Evolutionary conservation across 2,329 filamentous ascomycete genomes (phyloP).

Genomic region (Cladophialophora yegresii): DNA sequence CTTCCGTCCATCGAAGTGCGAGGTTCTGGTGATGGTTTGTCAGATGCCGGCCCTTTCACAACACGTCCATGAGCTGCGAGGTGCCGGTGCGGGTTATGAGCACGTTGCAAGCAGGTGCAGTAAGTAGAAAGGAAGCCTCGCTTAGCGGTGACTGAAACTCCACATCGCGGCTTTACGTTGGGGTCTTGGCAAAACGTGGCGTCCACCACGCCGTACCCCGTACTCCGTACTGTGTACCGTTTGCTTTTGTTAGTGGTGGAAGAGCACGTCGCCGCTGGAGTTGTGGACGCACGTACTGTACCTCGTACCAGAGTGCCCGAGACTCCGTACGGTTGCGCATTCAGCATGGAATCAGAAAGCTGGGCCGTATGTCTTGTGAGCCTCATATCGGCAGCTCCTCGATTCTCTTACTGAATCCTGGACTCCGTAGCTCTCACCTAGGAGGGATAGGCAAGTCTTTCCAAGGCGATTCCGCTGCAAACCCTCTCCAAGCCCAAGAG

Average conservation of each 20-base stretch:
- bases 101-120: background rate
- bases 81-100: background rate
- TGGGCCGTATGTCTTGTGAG: background rate
- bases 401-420: too few species aligned
- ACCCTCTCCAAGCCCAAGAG: constrained; percentile 78
- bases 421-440: constrained; percentile 20
- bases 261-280: background rate
- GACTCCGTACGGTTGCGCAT: background rate
- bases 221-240: too few species aligned
- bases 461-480: constrained; percentile 40
- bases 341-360: background rate
- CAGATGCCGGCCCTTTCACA: background rate
- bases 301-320: too few species aligned
- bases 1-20: background rate
- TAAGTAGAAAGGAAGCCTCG: background rate
- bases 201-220: too few species aligned
- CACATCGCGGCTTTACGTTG: background rate
- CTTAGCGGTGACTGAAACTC: background rate
- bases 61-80: background rate
- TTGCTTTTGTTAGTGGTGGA: background rate
- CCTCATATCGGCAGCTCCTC: background rate
- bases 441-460: constrained; percentile 40
- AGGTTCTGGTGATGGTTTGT: background rate
- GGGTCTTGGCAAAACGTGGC: background rate
- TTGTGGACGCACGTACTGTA: too few species aligned